Evolutionary conservation across 1,284 basidiomycete species (phyloP), one percentile per base, ranked within the genome.

Genomic region (Amylostereum areolatum): DNA sequence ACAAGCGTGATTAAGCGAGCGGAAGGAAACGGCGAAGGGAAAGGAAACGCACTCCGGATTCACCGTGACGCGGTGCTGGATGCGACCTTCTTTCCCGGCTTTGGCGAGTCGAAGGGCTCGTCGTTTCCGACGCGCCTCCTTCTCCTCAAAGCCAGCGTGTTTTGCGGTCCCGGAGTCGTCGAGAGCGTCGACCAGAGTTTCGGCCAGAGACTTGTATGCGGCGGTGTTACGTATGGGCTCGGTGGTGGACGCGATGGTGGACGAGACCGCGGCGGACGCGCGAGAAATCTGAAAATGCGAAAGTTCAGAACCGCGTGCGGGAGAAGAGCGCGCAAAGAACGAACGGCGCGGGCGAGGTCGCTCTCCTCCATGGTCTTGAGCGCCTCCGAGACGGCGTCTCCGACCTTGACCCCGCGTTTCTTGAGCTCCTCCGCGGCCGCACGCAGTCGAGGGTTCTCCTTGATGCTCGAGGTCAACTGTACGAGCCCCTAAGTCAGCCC

Each of bases 141-240:
- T 92, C 65, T 95, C 93, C 64, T 96, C 89, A 60, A 94, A 97
- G 0, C 94, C 94, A 47, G 91, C 93, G 69, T 96, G 91, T 60
- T 92, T 89, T 4, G 92, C 89, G 54, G 84, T 90, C 4, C 90
- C 90, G 50, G 90, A 91, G 65, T 98, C 95, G 60, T 99, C 95
- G 43, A 99, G 78, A 5, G 94, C 92, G 59, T 99, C 96, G 27
- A 92, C 73, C 18, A 99, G 72, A 8, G 91, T 92, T 46, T 96
- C 89, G 2, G 92, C 83, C 28, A 99, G 75, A 0, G 87, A 77
- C 72, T 97, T 97, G 75, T 99, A 99, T 1, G 94, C 92, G 35
- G 86, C 86, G 1, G 95, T 99, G 56, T 98, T 94, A 33, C 96
- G 85, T 56, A 99, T 88, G 10, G 95, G 94, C 58, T 92, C 90